Conservation (phyloP, 1,284 basidiomycete species). For the Filobasidium uniguttulatum region DNA sequence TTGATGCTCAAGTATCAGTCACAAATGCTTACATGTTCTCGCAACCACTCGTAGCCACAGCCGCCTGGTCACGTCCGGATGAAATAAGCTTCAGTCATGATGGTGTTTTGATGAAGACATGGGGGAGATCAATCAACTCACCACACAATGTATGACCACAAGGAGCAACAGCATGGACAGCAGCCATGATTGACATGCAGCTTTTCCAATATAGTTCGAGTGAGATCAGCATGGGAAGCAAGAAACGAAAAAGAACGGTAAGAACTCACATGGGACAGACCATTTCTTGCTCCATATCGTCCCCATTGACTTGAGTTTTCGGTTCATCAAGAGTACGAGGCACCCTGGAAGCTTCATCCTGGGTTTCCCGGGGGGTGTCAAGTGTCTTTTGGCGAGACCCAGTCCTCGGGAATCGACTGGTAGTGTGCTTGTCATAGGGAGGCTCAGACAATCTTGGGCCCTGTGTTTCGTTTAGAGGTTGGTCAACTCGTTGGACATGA, state of each 20-base stretch:
- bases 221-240: background rate
- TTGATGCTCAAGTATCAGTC: too few species aligned
- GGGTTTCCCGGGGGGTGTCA: too few species aligned
- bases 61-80: background rate
- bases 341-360: too few species aligned
- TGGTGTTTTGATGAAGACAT: background rate
- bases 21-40: slow-evolving; percentile 1
- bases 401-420: too few species aligned
- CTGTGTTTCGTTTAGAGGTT: too few species aligned
- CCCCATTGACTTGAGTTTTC: too few species aligned
- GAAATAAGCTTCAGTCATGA: background rate
- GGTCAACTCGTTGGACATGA: too few species aligned
- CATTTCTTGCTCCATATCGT: slow-evolving; percentile 5
- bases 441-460: too few species aligned
- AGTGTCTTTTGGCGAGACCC: too few species aligned
- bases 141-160: slow-evolving; percentile 10
- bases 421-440: too few species aligned
- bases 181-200: slow-evolving; percentile 8
- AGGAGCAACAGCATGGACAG: slow-evolving; percentile 2
- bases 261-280: slow-evolving; percentile 5
- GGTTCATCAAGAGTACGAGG: too few species aligned
- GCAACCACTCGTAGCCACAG: slow-evolving; percentile 3
- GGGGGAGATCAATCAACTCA: background rate
- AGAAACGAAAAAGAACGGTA: background rate
- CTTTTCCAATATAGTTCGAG: background rate